These are phyloP conservation scores for Exobasidium cylindrosporum DNA, from an alignment of 1,284 basidiomycete species.

Conservation along the genomic window DNA sequence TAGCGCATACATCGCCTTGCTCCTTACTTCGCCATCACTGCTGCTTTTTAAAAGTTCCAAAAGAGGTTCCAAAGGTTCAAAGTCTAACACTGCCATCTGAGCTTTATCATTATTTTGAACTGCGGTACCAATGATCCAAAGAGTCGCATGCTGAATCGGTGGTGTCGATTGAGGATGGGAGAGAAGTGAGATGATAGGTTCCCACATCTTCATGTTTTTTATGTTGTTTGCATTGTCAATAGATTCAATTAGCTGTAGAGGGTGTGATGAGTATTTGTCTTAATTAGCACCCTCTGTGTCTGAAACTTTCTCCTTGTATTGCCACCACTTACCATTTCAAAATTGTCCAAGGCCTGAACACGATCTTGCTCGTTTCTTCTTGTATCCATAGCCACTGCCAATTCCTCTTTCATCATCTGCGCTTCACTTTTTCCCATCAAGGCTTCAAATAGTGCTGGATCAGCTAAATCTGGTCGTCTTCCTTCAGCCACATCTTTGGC, in stretches of 20 bases:
- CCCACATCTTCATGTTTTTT: conserved; percentile 79
- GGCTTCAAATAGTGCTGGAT: conserved; percentile 45
- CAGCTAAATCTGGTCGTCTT: conserved; percentile 44
- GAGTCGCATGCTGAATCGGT: conserved; percentile 67
- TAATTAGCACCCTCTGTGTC: background rate
- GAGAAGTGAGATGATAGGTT: conserved; percentile 70
- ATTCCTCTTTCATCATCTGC: conserved; percentile 53
- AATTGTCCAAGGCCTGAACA: conserved; percentile 79
- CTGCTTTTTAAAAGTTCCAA: conserved; percentile 59
- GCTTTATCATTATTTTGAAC: conserved; percentile 91
- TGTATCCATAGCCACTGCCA: conserved; percentile 38
- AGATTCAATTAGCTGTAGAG: conserved; percentile 73
- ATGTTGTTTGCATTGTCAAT: conserved; percentile 97
- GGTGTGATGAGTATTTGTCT: background rate
- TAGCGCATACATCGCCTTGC: conserved; percentile 82
- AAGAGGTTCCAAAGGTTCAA: conserved; percentile 63
- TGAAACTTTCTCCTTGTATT: background rate
- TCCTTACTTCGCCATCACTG: conserved; percentile 57
- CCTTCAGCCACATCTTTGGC: conserved; percentile 39
- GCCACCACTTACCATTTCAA: conserved; percentile 77
- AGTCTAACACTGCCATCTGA: conserved; percentile 67
- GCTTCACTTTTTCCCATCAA: conserved; percentile 55
- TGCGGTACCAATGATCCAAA: conserved; percentile 92
- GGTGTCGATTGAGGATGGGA: conserved; percentile 55
- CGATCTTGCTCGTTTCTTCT: conserved; percentile 52